Conservation (phyloP, 306 rosid species). For the Leucaena leucocephala region DNA sequence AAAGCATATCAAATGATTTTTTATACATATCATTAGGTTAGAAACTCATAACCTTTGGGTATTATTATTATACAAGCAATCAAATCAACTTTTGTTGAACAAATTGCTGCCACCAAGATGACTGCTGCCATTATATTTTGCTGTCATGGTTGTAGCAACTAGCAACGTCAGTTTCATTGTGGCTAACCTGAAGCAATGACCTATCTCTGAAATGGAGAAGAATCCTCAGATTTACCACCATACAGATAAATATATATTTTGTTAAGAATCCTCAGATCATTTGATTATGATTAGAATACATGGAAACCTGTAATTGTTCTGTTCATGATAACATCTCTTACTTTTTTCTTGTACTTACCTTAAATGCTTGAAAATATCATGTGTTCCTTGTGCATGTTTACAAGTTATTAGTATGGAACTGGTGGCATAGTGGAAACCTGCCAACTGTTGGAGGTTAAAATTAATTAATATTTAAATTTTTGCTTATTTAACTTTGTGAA, state of each 20-base stretch:
- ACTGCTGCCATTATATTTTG: not conserved
- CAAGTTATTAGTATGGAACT: not conserved
- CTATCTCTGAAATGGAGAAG: not conserved
- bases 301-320: not conserved
- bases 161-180: not conserved
- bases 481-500: constrained; percentile 17
- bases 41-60: constrained; percentile 15
- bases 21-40: constrained; percentile 12
- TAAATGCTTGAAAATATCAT: no score
- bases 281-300: constrained; percentile 12
- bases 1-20: not conserved
- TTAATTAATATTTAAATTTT: not conserved
- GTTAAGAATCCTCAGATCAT: not conserved
- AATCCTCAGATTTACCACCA: constrained; percentile 3
- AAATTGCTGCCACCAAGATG: constrained; percentile 10
- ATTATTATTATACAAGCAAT: constrained; percentile 13
- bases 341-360: no score
- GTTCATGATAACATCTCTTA: not conserved
- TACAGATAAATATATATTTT: not conserved
- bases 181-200: not conserved
- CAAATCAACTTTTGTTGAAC: constrained; percentile 27
- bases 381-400: not conserved
- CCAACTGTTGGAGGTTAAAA: not conserved
- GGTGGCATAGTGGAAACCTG: not conserved
- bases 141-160: not conserved